Percentiles rank a stretch among this genome's conserved stretches.
These are phyloP conservation scores for Cordyceps cicadae DNA, from an alignment of 2,329 filamentous ascomycete genomes.

Conservation along the genomic window DNA sequence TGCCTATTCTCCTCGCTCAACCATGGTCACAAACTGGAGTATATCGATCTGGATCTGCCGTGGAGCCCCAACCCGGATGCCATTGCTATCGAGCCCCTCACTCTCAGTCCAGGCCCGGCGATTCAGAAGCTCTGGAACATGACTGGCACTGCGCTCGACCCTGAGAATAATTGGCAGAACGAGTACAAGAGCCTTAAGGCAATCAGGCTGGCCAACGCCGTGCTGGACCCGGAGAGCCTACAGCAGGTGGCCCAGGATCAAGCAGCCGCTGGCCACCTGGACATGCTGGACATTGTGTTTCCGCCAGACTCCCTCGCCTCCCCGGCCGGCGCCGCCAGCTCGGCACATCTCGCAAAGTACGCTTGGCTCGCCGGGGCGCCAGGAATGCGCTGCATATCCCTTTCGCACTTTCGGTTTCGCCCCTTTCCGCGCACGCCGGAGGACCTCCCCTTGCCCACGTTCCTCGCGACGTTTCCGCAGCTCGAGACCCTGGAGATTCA, in stretches of 20 bases:
- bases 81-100: slow-evolving; percentile 5
- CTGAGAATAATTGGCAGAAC: slow-evolving; percentile 2
- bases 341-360: slow-evolving; percentile 23
- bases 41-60: slow-evolving; percentile 25
- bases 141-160: slow-evolving; percentile 5
- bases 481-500: slow-evolving; percentile 29
- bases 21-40: slow-evolving; percentile 20
- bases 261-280: slow-evolving; percentile 21
- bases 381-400: slow-evolving; percentile 26
- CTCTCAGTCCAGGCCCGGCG: neutral
- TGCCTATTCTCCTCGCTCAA: slow-evolving; percentile 20
- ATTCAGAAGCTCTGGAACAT: slow-evolving; percentile 9
- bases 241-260: slow-evolving; percentile 19
- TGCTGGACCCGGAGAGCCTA: slow-evolving; percentile 19
- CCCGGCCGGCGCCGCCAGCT: slow-evolving; percentile 19
- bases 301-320: slow-evolving; percentile 20
- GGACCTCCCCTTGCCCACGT: slow-evolving; percentile 24
- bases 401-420: slow-evolving; percentile 28
- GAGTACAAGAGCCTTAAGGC: slow-evolving; percentile 8
- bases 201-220: slow-evolving; percentile 21
- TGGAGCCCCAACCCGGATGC: slow-evolving; percentile 12
- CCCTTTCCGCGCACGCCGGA: slow-evolving; percentile 20
- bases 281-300: slow-evolving; percentile 30
- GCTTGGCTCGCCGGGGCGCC: slow-evolving; percentile 28
- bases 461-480: slow-evolving; percentile 29